A percentile compares a stretch with the other conserved stretches of the same genome.
Conservation (phyloP, 768 basidiomycete species). For the Russula foetens region DNA sequence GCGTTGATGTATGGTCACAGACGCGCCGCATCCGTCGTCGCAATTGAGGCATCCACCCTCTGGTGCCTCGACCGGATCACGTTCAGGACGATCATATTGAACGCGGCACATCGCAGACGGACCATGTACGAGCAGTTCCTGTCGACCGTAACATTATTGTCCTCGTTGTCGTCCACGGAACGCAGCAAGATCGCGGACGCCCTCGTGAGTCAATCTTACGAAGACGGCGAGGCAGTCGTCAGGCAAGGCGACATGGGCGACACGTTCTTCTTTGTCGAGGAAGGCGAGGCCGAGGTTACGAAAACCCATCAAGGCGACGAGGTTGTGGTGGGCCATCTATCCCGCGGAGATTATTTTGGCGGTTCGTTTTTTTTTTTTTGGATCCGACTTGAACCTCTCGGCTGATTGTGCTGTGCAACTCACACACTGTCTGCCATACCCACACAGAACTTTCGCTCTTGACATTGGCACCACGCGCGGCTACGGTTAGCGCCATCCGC, state of each 20-base stretch:
- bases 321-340: slow-evolving; percentile 64
- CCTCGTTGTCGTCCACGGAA: slow-evolving; percentile 79
- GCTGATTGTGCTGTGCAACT: background rate
- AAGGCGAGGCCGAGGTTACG: slow-evolving; percentile 82
- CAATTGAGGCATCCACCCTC: slow-evolving; percentile 72
- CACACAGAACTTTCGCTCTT: slow-evolving; percentile 92
- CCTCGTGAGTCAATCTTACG: slow-evolving; percentile 72
- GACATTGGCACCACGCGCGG: slow-evolving; percentile 83
- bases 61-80: slow-evolving; percentile 98
- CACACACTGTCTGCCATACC: slow-evolving; percentile 11
- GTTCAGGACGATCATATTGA: slow-evolving; percentile 95
- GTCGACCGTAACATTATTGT: slow-evolving; percentile 79
- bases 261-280: slow-evolving; percentile 96
- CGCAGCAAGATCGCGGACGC: slow-evolving; percentile 97
- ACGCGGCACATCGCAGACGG: slow-evolving; percentile 81
- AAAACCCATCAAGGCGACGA: slow-evolving; percentile 60
- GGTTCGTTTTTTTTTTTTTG: slow-evolving; percentile 56
- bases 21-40: slow-evolving; percentile 88
- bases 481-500: slow-evolving; percentile 82
- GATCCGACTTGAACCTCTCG: background rate
- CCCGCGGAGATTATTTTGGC: slow-evolving; percentile 97
- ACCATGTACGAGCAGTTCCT: slow-evolving; percentile 97
- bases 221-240: slow-evolving; percentile 83
- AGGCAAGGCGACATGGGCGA: slow-evolving; percentile 92
- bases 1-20: slow-evolving; percentile 98